phyloP scores from a whole-genome alignment of 2,329 filamentous ascomycete species.

The Colletotrichum tropicicola region DNA sequence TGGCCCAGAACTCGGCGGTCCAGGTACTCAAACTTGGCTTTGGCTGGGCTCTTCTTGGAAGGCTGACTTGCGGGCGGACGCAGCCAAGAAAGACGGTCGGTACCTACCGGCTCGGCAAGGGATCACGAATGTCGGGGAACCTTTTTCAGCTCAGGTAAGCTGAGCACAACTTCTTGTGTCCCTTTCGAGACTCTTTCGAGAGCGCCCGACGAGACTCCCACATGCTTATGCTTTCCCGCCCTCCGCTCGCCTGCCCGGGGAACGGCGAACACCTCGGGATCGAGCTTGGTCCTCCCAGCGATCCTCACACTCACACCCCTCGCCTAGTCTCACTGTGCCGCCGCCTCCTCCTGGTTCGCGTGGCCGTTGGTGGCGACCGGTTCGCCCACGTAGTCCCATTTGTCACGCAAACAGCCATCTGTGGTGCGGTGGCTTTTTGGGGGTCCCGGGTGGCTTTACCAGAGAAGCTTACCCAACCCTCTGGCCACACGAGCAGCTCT shows the following conservation, averaged over 20 bases:
- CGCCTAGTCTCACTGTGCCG: background rate
- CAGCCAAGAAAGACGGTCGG: slow-evolving; percentile 3
- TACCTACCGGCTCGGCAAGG: slow-evolving; percentile 11
- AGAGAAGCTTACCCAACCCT: background rate
- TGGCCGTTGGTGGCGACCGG: slow-evolving; percentile 3
- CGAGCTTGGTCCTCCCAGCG: background rate
- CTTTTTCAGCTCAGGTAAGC: background rate
- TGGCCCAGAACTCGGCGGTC: too few species aligned
- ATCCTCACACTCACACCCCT: background rate
- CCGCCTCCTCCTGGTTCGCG: background rate
- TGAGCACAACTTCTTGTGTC: background rate
- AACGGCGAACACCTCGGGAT: background rate
- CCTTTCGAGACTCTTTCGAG: background rate
- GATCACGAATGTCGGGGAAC: too few species aligned
- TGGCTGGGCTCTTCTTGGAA: background rate
- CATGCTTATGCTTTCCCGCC: too few species aligned
- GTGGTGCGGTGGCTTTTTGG: background rate
- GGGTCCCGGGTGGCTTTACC: background rate
- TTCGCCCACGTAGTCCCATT: background rate
- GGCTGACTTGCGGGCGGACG: background rate
- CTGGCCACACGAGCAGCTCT: background rate
- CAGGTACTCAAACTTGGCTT: background rate
- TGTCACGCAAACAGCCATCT: background rate
- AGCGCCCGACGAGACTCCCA: too few species aligned
- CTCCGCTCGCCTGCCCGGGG: background rate